Percentiles rank a stretch among this genome's conserved stretches.
These are phyloP conservation scores for Suillus ampliporus DNA, from an alignment of 768 basidiomycete genomes.

Conservation along the genomic window DNA sequence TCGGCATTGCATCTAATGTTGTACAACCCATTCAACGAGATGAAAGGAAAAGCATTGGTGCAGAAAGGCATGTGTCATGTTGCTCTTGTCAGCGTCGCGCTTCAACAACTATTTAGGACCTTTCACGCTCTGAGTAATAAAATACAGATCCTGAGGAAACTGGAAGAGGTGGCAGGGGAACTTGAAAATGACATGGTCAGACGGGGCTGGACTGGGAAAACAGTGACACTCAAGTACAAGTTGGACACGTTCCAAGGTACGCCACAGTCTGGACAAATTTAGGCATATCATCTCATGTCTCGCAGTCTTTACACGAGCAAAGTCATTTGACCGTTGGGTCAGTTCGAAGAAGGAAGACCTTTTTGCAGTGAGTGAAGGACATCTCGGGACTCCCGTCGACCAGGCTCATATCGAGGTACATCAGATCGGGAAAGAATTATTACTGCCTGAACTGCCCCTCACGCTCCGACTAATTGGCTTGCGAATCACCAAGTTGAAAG, in stretches of 20 bases:
- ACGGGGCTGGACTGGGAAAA: conserved; percentile 86
- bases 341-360: conserved; percentile 76
- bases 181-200: conserved; percentile 80
- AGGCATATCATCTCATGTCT: conserved; percentile 6
- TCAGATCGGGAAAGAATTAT: conserved; percentile 80
- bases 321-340: conserved; percentile 80
- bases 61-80: conserved; percentile 65
- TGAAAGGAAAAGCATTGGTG: conserved; percentile 91
- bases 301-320: conserved; percentile 81
- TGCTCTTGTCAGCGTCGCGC: background rate
- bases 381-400: conserved; percentile 13
- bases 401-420: background rate
- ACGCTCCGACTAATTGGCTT: conserved; percentile 87
- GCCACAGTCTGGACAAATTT: background rate
- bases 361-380: conserved; percentile 58
- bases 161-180: conserved; percentile 82
- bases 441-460: conserved; percentile 81
- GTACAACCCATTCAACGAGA: conserved; percentile 79
- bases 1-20: conserved; percentile 86
- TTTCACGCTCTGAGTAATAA: conserved; percentile 73
- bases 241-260: conserved; percentile 86
- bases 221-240: conserved; percentile 93
- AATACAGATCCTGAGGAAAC: conserved; percentile 71
- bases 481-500: conserved; percentile 87
- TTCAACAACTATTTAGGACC: conserved; percentile 53